Conservation (phyloP, 148 eudicot genomes). For the Nepenthes mirabilis region DNA sequence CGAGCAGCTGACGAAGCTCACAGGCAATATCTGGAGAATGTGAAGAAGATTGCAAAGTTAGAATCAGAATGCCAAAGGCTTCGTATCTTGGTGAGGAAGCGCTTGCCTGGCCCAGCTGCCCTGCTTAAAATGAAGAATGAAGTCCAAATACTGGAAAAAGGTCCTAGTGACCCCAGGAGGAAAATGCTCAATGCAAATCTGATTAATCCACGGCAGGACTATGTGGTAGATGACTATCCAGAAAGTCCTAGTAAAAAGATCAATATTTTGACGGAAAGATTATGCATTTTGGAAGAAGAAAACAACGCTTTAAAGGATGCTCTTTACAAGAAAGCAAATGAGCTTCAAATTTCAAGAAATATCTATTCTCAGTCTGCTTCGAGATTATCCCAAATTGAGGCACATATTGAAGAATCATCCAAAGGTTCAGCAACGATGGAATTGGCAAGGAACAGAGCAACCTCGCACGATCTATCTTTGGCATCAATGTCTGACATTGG, state of each 20-base stretch:
- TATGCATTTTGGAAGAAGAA: conserved; percentile 62
- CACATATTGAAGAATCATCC: conserved; percentile 29
- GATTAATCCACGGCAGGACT: conserved; percentile 23
- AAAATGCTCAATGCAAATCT: conserved; percentile 32
- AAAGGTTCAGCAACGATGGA: conserved; percentile 16
- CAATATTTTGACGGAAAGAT: conserved; percentile 35
- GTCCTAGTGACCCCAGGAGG: conserved; percentile 30
- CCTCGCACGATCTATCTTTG: conserved; percentile 26
- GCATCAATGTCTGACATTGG: conserved; percentile 55
- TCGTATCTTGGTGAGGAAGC: conserved; percentile 64
- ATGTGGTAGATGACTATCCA: conserved; percentile 17
- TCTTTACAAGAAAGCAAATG: conserved; percentile 33
- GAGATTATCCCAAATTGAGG: conserved; percentile 35
- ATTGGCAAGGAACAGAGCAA: conserved; percentile 5
- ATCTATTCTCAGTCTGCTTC: conserved; percentile 29
- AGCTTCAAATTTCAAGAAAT: conserved; percentile 32
- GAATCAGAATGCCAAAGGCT: conserved; percentile 86
- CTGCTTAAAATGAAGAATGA: conserved; percentile 78
- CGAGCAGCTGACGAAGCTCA: conserved; percentile 57
- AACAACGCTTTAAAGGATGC: conserved; percentile 44
- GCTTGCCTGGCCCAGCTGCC: conserved; percentile 84
- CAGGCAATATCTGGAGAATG: conserved; percentile 64
- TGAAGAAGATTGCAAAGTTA: conserved; percentile 62
- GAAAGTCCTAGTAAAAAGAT: conserved; percentile 38
- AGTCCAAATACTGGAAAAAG: conserved; percentile 43